Evolutionary conservation across 2,329 filamentous ascomycete species (phyloP).

Genomic region (Cercospora sp.): DNA sequence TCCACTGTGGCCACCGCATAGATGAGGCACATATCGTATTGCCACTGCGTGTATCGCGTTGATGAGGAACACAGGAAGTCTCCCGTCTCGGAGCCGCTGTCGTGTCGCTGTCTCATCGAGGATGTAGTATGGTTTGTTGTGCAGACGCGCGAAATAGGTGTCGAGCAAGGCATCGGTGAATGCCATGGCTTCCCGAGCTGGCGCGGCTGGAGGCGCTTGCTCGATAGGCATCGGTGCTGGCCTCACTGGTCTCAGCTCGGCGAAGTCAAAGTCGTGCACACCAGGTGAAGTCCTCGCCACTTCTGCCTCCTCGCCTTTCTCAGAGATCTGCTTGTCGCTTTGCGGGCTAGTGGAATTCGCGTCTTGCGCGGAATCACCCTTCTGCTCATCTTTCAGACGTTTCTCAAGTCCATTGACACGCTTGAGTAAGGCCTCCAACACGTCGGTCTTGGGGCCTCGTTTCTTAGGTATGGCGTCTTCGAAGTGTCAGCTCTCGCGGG

Average conservation of each 20-base stretch:
- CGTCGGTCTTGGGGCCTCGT: constrained; percentile 84
- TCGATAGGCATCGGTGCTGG: constrained; percentile 13
- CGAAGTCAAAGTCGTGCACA: constrained; percentile 8
- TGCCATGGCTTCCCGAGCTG: constrained; percentile 22
- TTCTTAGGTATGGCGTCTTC: constrained; percentile 86
- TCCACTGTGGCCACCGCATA: constrained; percentile 63
- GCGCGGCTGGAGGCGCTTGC: constrained; percentile 11
- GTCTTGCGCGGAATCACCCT: constrained; percentile 43
- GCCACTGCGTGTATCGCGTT: constrained; percentile 56
- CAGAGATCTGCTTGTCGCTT: constrained; percentile 9
- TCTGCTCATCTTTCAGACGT: constrained; percentile 62
- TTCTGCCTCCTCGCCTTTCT: constrained; percentile 10
- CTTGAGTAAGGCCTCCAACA: constrained; percentile 79
- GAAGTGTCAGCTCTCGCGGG: constrained; percentile 12
- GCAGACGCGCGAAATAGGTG: constrained; percentile 75
- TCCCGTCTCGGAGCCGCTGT: constrained; percentile 68
- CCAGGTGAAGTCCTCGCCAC: constrained; percentile 8
- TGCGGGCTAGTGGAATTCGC: constrained; percentile 15
- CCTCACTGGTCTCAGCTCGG: constrained; percentile 8
- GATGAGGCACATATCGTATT: constrained; percentile 67
- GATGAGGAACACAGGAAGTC: constrained; percentile 56
- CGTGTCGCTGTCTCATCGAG: constrained; percentile 74
- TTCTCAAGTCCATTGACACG: constrained; percentile 83
- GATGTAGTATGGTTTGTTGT: constrained; percentile 79
- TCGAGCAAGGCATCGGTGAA: constrained; percentile 53